Evolutionary conservation across 2,329 filamentous ascomycete species (phyloP).

Genomic region (Mariannaea elegans): DNA sequence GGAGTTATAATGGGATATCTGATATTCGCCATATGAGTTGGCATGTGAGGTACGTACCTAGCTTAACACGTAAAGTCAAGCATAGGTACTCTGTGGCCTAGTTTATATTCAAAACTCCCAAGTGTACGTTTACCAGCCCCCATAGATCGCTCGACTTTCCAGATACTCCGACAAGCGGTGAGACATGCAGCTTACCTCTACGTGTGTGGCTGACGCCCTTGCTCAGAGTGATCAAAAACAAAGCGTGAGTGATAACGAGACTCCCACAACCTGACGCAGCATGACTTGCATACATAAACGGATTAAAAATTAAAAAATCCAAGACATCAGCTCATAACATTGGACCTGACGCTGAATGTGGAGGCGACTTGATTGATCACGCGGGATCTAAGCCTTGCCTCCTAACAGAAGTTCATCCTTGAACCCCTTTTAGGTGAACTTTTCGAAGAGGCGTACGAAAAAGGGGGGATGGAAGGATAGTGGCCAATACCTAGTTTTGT

Average conservation of each 20-base stretch:
- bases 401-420: not conserved
- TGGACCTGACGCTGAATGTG: not conserved
- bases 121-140: no score
- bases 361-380: not conserved
- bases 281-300: not conserved
- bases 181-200: not conserved
- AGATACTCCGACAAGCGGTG: not conserved
- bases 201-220: not conserved
- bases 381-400: not conserved
- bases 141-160: no score
- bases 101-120: no score
- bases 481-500: no score
- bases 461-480: no score
- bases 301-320: no score
- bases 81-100: no score
- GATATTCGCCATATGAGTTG: not conserved
- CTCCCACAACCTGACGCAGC: not conserved
- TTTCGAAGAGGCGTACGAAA: not conserved
- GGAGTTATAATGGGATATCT: not conserved
- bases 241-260: not conserved
- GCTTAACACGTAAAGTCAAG: no score
- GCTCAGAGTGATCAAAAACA: not conserved
- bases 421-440: not conserved
- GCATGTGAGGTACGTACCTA: not conserved
- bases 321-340: not conserved